Evolutionary conservation across 108 stramenopile genomes (phyloP).

Genomic region (Epithemia pelagica): DNA sequence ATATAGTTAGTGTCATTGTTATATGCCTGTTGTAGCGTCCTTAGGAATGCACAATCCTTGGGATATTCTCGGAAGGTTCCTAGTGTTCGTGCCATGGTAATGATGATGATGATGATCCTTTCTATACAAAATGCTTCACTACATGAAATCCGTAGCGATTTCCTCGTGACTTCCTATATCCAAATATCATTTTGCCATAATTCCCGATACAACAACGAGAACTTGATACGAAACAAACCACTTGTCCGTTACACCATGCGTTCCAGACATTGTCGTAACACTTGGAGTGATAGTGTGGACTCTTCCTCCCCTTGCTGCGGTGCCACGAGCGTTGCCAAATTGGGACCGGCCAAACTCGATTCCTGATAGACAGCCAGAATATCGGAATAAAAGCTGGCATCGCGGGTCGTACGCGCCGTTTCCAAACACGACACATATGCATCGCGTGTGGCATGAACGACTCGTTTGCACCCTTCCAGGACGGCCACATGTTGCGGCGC

Average conservation of each 20-base stretch:
- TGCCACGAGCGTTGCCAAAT: neutral
- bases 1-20: no score
- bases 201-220: no score
- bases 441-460: conserved; percentile 2
- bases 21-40: no score
- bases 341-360: neutral
- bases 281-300: neutral
- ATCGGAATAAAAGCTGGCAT: neutral
- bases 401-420: neutral
- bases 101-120: neutral
- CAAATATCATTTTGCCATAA: neutral
- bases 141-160: neutral
- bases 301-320: no score
- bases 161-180: neutral
- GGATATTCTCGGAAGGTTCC: no score
- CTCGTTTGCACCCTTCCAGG: conserved; percentile 26
- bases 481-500: conserved; percentile 27
- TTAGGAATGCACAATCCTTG: no score
- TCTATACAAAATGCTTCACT: neutral
- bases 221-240: no score
- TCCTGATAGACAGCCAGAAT: neutral
- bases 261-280: neutral
- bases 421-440: neutral
- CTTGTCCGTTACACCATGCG: neutral
- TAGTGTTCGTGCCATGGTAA: neutral